Evolutionary conservation across 306 rosid genomes (phyloP), one percentile per base, ranked within the genome.

Genomic region (Arachis hypogaea): DNA sequence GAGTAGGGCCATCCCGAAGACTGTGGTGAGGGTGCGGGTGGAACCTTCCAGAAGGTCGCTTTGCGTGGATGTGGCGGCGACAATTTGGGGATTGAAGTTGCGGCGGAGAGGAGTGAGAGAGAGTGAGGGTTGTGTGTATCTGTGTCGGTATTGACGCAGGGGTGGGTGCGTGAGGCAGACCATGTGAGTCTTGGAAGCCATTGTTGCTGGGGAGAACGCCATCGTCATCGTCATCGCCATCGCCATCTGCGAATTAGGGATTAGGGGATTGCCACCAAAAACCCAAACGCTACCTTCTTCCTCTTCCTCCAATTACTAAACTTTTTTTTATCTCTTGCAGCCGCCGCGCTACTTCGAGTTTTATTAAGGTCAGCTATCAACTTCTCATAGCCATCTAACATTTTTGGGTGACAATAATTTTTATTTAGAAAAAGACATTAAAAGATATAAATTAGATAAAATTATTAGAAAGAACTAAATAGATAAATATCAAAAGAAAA

Each of bases 21-120:
- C 1, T 4, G 80, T 69, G 0, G 84, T 63, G 0, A 75, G 14
- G 1, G 84, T 80, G 40, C 84, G 84, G 11, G 84, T 80, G 44
- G 71, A 42, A 0, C 79, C 83, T 0, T 46, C 12, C 2, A 79
- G 79, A 7, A 11, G 7, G 2, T 10, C 9, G 49, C 49, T 45
- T 51, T 51, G 57, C n/a, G 57, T n/a, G 57, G 58, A 52, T n/a
- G 7, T 5, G 7, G 29, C n/a, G 12, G 51, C 22, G 8, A 52
- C 8, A 11, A 22, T 4, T 50, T 1, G 22, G 18, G 56, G 56
- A 12, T 50, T 50, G 56, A 11, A 11, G 56, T 50, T n/a, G 18
- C 56, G 18, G 7, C 18, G 14, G 22, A n/a, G 29, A 8, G 11
- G 8, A 4, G 58, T 52, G 58, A n/a, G 16, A 14, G 58, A 22